Evolutionary conservation across 805 yeast species (phyloP).

Genomic region (Myxozyma vanderwaltii): DNA sequence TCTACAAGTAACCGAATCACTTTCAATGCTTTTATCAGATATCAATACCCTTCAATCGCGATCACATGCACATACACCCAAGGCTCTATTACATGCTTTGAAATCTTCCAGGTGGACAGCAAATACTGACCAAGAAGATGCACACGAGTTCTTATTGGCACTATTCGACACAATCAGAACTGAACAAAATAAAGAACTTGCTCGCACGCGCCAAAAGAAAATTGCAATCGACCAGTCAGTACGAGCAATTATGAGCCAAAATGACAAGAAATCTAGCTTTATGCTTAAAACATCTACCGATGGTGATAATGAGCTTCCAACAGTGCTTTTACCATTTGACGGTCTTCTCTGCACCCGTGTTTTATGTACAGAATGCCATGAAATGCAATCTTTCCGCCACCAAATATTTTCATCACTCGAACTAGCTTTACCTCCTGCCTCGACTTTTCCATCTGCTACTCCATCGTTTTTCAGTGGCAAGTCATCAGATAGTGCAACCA

Average conservation of each 20-base stretch:
- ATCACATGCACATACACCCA: slow-evolving; percentile 20
- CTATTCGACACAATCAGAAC: slow-evolving; percentile 24
- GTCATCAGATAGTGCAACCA: slow-evolving; percentile 12
- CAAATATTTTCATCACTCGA: slow-evolving; percentile 59
- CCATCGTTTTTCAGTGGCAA: slow-evolving; percentile 2
- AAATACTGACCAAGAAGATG: slow-evolving; percentile 33
- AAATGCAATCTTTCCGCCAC: slow-evolving; percentile 86
- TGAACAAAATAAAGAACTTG: slow-evolving; percentile 7
- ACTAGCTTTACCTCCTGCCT: slow-evolving; percentile 28
- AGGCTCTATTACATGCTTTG: slow-evolving; percentile 16
- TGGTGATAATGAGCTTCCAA: not conserved
- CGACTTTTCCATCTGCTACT: not conserved
- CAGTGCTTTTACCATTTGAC: slow-evolving; percentile 64
- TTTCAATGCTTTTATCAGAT: slow-evolving; percentile 3
- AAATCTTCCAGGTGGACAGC: slow-evolving; percentile 24
- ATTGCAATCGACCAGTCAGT: slow-evolving; percentile 8
- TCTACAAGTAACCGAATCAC: slow-evolving; percentile 9
- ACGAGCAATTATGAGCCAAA: not conserved
- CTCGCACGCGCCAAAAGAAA: not conserved
- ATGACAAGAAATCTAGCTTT: not conserved
- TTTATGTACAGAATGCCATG: slow-evolving; percentile 89
- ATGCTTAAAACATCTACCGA: not conserved
- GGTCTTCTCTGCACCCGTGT: slow-evolving; percentile 86
- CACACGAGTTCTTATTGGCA: slow-evolving; percentile 33
- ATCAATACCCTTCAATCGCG: slow-evolving; percentile 12